A percentile compares a stretch with the other conserved stretches of the same genome.
These are phyloP conservation scores for Trichoderma aggressivum DNA, from an alignment of 2,329 filamentous ascomycete species.

Conservation along the genomic window DNA sequence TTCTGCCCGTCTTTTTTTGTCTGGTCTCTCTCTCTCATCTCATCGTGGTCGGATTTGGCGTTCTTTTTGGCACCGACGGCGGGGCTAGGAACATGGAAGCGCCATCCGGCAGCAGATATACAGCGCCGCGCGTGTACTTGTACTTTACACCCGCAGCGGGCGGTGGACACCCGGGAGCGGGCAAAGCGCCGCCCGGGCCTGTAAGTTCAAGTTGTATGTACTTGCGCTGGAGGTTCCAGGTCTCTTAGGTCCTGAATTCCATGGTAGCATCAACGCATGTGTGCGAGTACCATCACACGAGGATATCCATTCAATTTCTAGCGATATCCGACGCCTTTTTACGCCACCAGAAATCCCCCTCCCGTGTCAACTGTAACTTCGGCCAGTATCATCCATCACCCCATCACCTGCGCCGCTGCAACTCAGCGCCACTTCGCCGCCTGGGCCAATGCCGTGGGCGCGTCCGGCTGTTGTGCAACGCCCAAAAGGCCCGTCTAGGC, in stretches of 20 bases:
- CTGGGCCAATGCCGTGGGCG: constrained; percentile 7
- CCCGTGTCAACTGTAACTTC: not conserved
- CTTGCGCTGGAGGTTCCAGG: not conserved
- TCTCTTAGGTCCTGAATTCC: not conserved
- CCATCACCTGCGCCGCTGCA: not conserved
- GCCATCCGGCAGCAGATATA: not conserved
- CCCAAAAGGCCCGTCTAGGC: constrained; percentile 7
- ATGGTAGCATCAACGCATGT: too few species aligned
- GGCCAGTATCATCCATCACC: not conserved
- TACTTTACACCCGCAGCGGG: not conserved
- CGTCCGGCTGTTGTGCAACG: constrained; percentile 1
- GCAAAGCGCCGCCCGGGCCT: not conserved
- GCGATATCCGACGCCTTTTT: constrained; percentile 1
- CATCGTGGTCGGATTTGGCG: not conserved
- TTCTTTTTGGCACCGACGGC: not conserved
- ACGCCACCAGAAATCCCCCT: not conserved
- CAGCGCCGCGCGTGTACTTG: not conserved
- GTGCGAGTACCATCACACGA: not conserved
- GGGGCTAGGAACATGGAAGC: not conserved
- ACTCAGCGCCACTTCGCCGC: constrained; percentile 2
- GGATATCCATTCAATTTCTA: not conserved
- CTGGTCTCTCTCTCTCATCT: not conserved
- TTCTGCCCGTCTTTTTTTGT: not conserved
- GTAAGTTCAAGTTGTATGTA: not conserved
- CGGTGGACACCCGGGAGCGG: not conserved